These are phyloP conservation scores for Phellinidium pouzarii DNA, from an alignment of 1,284 basidiomycete species.

Conservation along the genomic window DNA sequence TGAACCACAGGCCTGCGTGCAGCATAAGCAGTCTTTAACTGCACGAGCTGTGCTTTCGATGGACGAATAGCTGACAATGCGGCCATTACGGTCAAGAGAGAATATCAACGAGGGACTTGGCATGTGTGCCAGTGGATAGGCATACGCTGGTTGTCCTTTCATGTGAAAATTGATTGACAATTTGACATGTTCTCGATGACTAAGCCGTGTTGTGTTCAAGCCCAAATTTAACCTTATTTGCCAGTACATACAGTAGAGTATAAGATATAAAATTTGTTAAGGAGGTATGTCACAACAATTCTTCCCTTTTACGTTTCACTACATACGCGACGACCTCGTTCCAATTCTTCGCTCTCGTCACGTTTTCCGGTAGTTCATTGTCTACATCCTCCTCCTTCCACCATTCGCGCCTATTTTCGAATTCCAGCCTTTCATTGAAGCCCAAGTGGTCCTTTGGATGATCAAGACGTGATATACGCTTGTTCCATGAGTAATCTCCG, in stretches of 20 bases:
- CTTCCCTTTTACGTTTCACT: conserved; percentile 21
- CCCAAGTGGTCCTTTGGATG: conserved; percentile 48
- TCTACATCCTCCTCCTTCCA: conserved; percentile 48
- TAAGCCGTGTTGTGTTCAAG: background rate
- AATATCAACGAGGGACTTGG: background rate
- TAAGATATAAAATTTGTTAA: too few relatives aligned
- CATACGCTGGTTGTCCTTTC: conserved; percentile 1
- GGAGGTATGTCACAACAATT: background rate
- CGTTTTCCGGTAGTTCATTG: conserved; percentile 34
- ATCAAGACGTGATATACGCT: conserved; percentile 37
- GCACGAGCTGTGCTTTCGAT: conserved; percentile 29
- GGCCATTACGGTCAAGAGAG: conserved; percentile 22
- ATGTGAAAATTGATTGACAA: conserved; percentile 10
- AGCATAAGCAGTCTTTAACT: conserved; percentile 47
- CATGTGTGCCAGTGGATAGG: background rate
- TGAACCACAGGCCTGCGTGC: conserved; percentile 64
- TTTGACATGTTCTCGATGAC: background rate
- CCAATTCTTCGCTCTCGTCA: conserved; percentile 52
- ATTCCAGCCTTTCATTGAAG: conserved; percentile 49
- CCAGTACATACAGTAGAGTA: too few relatives aligned
- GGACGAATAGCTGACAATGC: conserved; percentile 25
- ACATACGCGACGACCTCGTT: conserved; percentile 47
- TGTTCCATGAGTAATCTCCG: conserved; percentile 75
- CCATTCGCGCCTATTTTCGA: conserved; percentile 43
- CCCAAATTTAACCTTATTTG: too few relatives aligned